A percentile compares a stretch with the other conserved stretches of the same genome.
These are phyloP conservation scores for Penicillium frequentans DNA, from an alignment of 2,329 filamentous ascomycete genomes.

Conservation along the genomic window DNA sequence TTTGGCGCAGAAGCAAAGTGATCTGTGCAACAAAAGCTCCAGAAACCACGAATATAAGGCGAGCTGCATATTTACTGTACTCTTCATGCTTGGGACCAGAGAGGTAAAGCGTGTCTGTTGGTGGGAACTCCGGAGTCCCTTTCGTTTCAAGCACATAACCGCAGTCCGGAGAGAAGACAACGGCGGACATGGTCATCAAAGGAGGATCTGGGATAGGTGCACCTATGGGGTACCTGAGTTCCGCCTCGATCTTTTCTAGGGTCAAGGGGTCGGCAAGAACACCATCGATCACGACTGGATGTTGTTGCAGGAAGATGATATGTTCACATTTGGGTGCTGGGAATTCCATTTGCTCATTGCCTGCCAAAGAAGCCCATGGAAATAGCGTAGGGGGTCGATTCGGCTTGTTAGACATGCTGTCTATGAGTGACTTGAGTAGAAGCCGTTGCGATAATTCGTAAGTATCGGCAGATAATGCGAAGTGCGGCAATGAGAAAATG, in stretches of 20 bases:
- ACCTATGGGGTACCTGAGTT: conserved; percentile 61
- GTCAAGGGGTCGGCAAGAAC: conserved; percentile 33
- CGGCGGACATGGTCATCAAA: conserved; percentile 58
- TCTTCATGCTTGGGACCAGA: conserved; percentile 59
- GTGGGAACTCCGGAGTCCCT: conserved; percentile 55
- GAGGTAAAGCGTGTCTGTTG: conserved; percentile 54
- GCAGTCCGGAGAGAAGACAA: conserved; percentile 66
- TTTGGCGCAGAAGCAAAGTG: conserved; percentile 59
- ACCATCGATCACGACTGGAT: conserved; percentile 38
- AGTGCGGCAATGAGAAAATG: conserved; percentile 83
- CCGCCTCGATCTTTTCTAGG: conserved; percentile 56
- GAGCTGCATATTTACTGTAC: conserved; percentile 52
- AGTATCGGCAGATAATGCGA: conserved; percentile 61
- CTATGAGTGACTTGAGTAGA: conserved; percentile 70
- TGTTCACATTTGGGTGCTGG: conserved; percentile 82
- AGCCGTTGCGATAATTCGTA: conserved; percentile 62
- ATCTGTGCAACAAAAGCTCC: conserved; percentile 54
- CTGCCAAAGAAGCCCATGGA: conserved; percentile 74
- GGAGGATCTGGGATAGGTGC: conserved; percentile 54
- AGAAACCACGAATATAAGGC: conserved; percentile 55
- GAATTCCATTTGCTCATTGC: conserved; percentile 45
- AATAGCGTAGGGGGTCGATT: conserved; percentile 57
- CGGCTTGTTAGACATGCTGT: conserved; percentile 63
- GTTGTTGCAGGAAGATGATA: conserved; percentile 75
- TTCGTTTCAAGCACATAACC: conserved; percentile 65